Evolutionary conservation across 176 grass and related monocot genomes (phyloP).

Genomic region (Triticum monococcum): DNA sequence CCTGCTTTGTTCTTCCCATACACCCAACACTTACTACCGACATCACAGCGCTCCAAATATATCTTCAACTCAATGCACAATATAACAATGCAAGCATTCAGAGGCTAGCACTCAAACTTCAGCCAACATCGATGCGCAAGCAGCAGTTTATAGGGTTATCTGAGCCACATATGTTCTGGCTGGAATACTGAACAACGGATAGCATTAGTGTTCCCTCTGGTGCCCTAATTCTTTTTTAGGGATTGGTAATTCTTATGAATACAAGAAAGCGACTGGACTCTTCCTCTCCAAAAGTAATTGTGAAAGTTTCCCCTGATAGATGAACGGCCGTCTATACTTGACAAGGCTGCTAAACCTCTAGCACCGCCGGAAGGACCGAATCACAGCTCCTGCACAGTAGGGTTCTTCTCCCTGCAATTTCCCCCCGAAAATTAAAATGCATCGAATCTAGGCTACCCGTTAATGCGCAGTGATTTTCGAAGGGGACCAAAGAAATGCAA

Average conservation of each 20-base stretch:
- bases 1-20: background rate
- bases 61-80: constrained; percentile 8
- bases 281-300: background rate
- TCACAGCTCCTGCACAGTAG: background rate
- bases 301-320: background rate
- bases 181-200: background rate
- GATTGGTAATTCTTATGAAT: constrained; percentile 1
- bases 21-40: background rate
- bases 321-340: background rate
- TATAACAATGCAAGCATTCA: background rate
- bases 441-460: constrained; percentile 1
- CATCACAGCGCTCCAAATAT: background rate
- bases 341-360: background rate
- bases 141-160: background rate
- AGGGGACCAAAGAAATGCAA: background rate
- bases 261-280: background rate
- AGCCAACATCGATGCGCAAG: too few relatives aligned
- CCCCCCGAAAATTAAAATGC: constrained; percentile 1
- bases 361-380: background rate
- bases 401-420: background rate
- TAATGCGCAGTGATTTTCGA: background rate
- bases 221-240: constrained; percentile 19
- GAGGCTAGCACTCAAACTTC: background rate
- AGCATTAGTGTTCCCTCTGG: background rate
- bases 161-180: background rate